Conservation (phyloP, 2,329 filamentous ascomycete genomes). For the Lithohypha guttulata region DNA sequence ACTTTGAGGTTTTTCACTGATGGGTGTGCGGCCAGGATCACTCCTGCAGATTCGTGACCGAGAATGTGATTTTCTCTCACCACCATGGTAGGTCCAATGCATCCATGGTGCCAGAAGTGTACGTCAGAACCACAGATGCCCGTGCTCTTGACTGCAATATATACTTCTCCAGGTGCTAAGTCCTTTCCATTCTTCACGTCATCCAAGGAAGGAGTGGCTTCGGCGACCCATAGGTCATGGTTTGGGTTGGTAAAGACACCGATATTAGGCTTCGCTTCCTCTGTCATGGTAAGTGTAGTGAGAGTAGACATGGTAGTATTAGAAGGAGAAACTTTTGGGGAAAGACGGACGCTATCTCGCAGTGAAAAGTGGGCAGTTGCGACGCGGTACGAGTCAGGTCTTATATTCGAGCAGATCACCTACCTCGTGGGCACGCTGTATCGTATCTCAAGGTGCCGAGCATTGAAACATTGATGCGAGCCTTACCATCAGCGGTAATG, state of each 20-base stretch:
- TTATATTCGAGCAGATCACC: too few relatives aligned
- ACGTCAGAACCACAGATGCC: constrained; percentile 95
- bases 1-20: constrained; percentile 60
- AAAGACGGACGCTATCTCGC: too few relatives aligned
- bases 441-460: too few relatives aligned
- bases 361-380: too few relatives aligned
- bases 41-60: constrained; percentile 31
- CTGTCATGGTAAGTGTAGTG: constrained; percentile 3
- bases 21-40: constrained; percentile 52
- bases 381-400: too few relatives aligned
- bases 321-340: too few relatives aligned
- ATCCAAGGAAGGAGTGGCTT: constrained; percentile 67
- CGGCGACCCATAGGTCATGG: constrained; percentile 82
- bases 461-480: too few relatives aligned
- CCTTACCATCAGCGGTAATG: too few relatives aligned
- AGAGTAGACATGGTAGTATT: neutral
- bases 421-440: too few relatives aligned
- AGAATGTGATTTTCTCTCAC: constrained; percentile 71
- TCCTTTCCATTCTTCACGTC: constrained; percentile 57
- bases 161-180: constrained; percentile 73
- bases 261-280: constrained; percentile 51
- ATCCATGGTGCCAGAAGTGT: constrained; percentile 93
- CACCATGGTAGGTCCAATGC: constrained; percentile 88
- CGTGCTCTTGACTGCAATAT: constrained; percentile 76
- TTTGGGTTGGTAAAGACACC: constrained; percentile 91